Evolutionary conservation across 441 rosid species (phyloP), one percentile per base, ranked within the genome.

Genomic region (Erodium trifolium): DNA sequence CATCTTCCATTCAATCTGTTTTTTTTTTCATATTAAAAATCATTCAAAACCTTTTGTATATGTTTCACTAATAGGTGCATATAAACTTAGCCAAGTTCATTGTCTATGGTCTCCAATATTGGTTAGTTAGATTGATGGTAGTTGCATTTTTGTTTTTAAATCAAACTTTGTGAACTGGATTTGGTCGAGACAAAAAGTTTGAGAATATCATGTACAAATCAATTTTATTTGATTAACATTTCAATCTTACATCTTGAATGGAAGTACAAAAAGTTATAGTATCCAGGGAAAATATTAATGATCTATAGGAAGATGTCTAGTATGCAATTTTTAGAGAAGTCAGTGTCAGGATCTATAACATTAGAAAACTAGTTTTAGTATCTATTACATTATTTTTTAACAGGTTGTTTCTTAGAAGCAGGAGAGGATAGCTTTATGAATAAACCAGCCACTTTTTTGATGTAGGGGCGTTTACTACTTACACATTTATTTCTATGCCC

Each of bases 1-100:
- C 18, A n/a, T 60, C 43, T 64, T 72, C 68, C 47, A 53, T 47
- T 16, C 66, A 47, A 19, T 3, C 64, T 19, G 34, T 27, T 49
- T 41, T 65, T 71, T 59, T 3, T 23, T 23, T 23, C 27, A 23
- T 23, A 23, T 23, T 23, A 55, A 23, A 35, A 11, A 60, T 31
- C 35, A 27, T 39, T 16, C 17, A 47, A 59, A 60, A 60, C 34
- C 13, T 8, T 60, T 19, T 60, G n/a, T 60, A 60, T 23, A 60
- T 60, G 13, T 60, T 60, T 19, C 5, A 19, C 31, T 60, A 8
- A 60, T 60, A 27, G 34, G 23, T 60, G 64, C 64, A 19, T 60
- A 60, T 13, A 60, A 19, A 60, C 64, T 18, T 13, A 60, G 64
- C 34, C n/a, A 19, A 19, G 9, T 19, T 60, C 34, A 60, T 19